Evolutionary conservation across 306 rosid species (phyloP).

Genomic region (Vigna mungo): DNA sequence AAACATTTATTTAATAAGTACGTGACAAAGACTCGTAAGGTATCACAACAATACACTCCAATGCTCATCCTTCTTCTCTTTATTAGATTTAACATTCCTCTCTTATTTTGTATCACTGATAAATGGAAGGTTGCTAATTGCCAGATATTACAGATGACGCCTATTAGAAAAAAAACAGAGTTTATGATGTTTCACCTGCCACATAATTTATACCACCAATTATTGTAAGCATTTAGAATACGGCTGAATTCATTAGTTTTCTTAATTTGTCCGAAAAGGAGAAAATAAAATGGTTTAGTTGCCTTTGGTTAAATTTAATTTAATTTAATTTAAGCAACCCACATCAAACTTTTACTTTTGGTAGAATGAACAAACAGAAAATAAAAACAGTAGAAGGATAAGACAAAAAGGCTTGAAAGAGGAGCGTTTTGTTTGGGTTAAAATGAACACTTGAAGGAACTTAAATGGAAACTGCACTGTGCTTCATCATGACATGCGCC

Average conservation of each 20-base stretch:
- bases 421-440: conserved; percentile 47
- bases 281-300: conserved; percentile 46
- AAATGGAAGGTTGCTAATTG: conserved; percentile 28
- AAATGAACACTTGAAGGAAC: background rate
- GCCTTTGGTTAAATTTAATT: conserved; percentile 46
- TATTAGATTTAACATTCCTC: conserved; percentile 17
- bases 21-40: conserved; percentile 23
- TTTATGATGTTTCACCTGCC: conserved; percentile 29
- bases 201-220: conserved; percentile 1
- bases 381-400: background rate
- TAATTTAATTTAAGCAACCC: conserved; percentile 28
- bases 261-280: conserved; percentile 13
- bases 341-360: conserved; percentile 15
- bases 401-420: background rate
- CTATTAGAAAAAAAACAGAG: background rate
- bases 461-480: conserved; percentile 50
- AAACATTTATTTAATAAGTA: conserved; percentile 6
- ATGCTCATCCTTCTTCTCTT: background rate
- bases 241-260: background rate
- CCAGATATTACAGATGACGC: conserved; percentile 6
- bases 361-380: conserved; percentile 19
- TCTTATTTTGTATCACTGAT: background rate
- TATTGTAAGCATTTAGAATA: conserved; percentile 1
- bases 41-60: conserved; percentile 17
- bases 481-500: conserved; percentile 57